Evolutionary conservation across 768 basidiomycete genomes (phyloP).

Genomic region (Sarcodon aspratus): DNA sequence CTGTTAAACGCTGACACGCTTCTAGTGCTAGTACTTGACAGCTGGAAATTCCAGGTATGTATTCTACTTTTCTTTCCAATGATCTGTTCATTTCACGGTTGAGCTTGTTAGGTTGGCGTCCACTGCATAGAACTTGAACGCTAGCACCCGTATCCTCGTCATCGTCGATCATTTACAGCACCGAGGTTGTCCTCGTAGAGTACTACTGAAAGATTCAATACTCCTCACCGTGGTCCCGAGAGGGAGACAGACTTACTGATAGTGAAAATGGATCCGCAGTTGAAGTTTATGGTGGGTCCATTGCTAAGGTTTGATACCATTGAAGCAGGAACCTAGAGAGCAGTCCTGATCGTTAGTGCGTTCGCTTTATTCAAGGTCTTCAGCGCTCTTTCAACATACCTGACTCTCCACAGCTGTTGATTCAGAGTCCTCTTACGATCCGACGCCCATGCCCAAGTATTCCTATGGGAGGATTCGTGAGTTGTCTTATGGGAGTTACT

Average conservation of each 20-base stretch:
- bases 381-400: background rate
- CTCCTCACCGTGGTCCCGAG: too few relatives aligned
- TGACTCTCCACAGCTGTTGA: constrained; percentile 61
- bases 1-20: too few relatives aligned
- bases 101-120: too few relatives aligned
- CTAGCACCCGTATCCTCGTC: too few relatives aligned
- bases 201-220: too few relatives aligned
- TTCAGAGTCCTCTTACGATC: constrained; percentile 67
- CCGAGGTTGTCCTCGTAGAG: too few relatives aligned
- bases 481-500: constrained; percentile 8
- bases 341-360: constrained; percentile 80
- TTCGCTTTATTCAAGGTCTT: constrained; percentile 13
- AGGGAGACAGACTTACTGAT: constrained; percentile 44
- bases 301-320: constrained; percentile 86
- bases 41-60: too few relatives aligned
- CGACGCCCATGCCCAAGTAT: constrained; percentile 56
- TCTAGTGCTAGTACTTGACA: too few relatives aligned
- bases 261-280: constrained; percentile 67
- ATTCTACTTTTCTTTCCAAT: too few relatives aligned
- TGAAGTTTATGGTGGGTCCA: constrained; percentile 90
- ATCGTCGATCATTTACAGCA: too few relatives aligned
- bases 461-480: constrained; percentile 69
- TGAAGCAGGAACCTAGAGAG: constrained; percentile 68
- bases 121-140: too few relatives aligned
- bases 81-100: too few relatives aligned